Evolutionary conservation across 108 stramenopile species (phyloP), one percentile per base, ranked within the genome.

Genomic region (Skeletonema menzelii): DNA sequence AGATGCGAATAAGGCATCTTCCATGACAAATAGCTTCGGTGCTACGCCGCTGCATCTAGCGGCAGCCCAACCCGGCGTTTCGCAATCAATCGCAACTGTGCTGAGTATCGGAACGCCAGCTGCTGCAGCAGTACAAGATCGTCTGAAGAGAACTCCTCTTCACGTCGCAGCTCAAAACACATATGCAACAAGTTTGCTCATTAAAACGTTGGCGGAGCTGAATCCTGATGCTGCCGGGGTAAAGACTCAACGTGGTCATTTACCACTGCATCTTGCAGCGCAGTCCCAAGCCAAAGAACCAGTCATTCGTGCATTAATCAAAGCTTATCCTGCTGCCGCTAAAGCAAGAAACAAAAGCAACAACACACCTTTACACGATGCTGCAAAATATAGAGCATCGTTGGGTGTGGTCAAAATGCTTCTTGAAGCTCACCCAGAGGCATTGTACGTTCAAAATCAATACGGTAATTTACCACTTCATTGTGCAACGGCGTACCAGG

Each of bases 331-430:
- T 11, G 68, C 83, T 56, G 84, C 86, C 14, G 73, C 76, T 27
- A 67, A 82, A 55, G 75, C 74, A 27, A 31, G 70, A 15, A 87
- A 83, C 28, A 83, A 77, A 44, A 82, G 84, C 24, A 70, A 76
- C 27, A 87, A 89, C 56, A 85, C 82, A 15, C 84, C 85, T 1
- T 79, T 89, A 65, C 88, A 89, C 63, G 86, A 87, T 64, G 85
- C 86, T 32, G 83, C 84, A 27, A 83, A 87, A 63, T 84, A 85
- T 42, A 47, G 73, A 5, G 78, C 84, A 8, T 78, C 82, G 32
- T 27, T 60, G 19, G 87, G 82, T 2, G 80, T 82, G 38, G 74
- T 84, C 6, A 63, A 70, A 42, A 70, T 84, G 49, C 63, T 87
- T 12, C 56, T 84, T 64, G 82, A 83, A 26, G 72, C 76, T 7